Conservation (phyloP, 2,329 filamentous ascomycete species). For the Cladorrhinum sp. region DNA sequence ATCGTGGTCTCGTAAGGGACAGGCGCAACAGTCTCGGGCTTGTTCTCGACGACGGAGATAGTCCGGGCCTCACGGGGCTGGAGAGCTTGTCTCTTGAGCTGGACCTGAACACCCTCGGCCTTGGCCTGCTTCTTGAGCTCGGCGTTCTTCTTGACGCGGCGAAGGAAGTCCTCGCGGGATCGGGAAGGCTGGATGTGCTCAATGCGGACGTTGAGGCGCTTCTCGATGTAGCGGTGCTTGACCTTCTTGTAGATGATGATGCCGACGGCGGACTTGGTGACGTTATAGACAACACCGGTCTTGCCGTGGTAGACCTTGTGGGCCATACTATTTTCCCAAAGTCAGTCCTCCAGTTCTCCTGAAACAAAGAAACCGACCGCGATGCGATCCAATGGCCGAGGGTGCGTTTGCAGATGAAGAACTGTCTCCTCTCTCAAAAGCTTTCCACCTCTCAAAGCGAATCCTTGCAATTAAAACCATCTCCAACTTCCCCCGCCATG, state of each 20-base stretch:
- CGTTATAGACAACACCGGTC: slow-evolving; percentile 98
- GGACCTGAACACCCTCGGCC: slow-evolving; percentile 78
- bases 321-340: slow-evolving; percentile 68
- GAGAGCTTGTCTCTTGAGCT: slow-evolving; percentile 87
- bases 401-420: neutral
- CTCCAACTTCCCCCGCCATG: neutral
- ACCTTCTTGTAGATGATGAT: slow-evolving; percentile 99
- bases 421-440: slow-evolving; percentile 1
- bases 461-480: neutral
- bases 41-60: slow-evolving; percentile 76
- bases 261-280: slow-evolving; percentile 95
- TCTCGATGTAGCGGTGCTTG: slow-evolving; percentile 99
- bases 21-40: slow-evolving; percentile 86
- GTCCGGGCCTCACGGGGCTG: slow-evolving; percentile 77
- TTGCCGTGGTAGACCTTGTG: slow-evolving; percentile 99
- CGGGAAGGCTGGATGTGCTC: slow-evolving; percentile 95
- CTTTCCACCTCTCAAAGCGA: slow-evolving; percentile 14
- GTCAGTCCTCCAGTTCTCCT: slow-evolving; percentile 27
- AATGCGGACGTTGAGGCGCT: slow-evolving; percentile 98
- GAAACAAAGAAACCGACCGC: neutral
- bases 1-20: slow-evolving; percentile 98
- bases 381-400: neutral
- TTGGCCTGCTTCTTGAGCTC: slow-evolving; percentile 90
- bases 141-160: slow-evolving; percentile 94
- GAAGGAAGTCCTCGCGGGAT: slow-evolving; percentile 94